Evolutionary conservation across 805 yeast genomes (phyloP).

Genomic region (Yarrowia sp.): DNA sequence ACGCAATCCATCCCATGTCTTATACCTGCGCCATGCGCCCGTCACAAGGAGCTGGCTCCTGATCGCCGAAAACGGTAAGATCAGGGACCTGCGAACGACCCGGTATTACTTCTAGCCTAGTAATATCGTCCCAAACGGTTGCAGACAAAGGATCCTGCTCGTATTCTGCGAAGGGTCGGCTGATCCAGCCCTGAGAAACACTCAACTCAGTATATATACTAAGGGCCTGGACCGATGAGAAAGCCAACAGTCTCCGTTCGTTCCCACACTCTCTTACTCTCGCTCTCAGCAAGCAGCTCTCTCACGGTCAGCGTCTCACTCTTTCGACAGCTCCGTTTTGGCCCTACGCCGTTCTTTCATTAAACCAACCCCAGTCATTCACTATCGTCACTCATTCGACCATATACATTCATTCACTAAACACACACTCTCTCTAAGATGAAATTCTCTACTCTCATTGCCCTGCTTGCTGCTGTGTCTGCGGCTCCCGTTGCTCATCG

Average conservation of each 20-base stretch:
- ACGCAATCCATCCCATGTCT: slow-evolving; percentile 17
- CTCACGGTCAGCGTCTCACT: not conserved
- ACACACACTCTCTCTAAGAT: slow-evolving; percentile 1
- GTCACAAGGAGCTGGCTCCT: not conserved
- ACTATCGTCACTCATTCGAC: slow-evolving; percentile 5
- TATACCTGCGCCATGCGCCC: slow-evolving; percentile 11
- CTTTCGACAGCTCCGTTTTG: not conserved
- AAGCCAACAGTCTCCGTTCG: slow-evolving; percentile 1
- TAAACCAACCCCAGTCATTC: not conserved
- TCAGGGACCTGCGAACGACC: not conserved
- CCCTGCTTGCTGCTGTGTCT: slow-evolving; percentile 20
- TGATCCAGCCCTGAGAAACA: not conserved
- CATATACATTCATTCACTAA: not conserved
- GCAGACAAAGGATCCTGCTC: slow-evolving; percentile 2
- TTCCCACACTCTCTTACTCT: not conserved
- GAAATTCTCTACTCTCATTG: slow-evolving; percentile 12
- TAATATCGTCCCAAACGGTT: slow-evolving; percentile 29
- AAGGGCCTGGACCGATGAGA: not conserved
- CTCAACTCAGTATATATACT: slow-evolving; percentile 5
- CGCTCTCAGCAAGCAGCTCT: not conserved
- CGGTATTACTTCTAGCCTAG: slow-evolving; percentile 7
- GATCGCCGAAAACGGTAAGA: not conserved
- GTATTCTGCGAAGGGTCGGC: slow-evolving; percentile 10
- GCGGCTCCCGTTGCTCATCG: slow-evolving; percentile 17
- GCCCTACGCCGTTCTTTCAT: slow-evolving; percentile 3